Conservation (phyloP, 2,329 filamentous ascomycete species). For the Colletotrichum navitas region DNA sequence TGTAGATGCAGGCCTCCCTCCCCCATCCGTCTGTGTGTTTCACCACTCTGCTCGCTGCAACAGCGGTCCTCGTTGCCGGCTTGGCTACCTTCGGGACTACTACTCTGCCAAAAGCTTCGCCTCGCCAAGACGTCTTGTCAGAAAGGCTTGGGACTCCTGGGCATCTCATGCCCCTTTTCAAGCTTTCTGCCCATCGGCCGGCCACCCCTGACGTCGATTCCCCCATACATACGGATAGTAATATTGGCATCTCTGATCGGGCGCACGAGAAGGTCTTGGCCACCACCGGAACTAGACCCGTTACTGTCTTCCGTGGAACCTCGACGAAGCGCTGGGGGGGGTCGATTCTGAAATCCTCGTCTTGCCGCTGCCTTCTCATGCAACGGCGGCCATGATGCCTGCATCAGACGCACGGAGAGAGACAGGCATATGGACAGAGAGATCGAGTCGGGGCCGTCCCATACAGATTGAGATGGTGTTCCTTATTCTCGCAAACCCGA, state of each 20-base stretch:
- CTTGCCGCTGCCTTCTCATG: conserved; percentile 3
- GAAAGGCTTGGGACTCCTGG: conserved; percentile 21
- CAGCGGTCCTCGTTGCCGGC: conserved; percentile 33
- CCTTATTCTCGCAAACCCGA: conserved; percentile 2
- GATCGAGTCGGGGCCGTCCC: conserved; percentile 9
- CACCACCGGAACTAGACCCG: conserved; percentile 2
- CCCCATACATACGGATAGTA: neutral
- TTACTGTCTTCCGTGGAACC: conserved; percentile 21
- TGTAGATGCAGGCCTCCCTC: neutral
- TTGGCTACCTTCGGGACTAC: conserved; percentile 33
- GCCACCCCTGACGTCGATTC: conserved; percentile 19
- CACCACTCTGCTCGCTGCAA: conserved; percentile 28
- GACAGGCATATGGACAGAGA: neutral
- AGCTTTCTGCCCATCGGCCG: conserved; percentile 18
- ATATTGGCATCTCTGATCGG: conserved; percentile 19
- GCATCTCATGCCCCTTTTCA: conserved; percentile 10
- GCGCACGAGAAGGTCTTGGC: conserved; percentile 27
- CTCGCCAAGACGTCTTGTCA: conserved; percentile 25
- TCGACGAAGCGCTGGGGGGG: conserved; percentile 22
- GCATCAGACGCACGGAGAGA: neutral
- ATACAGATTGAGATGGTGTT: neutral
- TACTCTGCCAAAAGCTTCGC: conserved; percentile 40
- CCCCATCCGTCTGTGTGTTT: conserved; percentile 7
- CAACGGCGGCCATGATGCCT: neutral
- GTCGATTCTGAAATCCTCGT: conserved; percentile 1